These are phyloP conservation scores for Aquilaria sinensis DNA, from an alignment of 345 rosid species.

Conservation along the genomic window DNA sequence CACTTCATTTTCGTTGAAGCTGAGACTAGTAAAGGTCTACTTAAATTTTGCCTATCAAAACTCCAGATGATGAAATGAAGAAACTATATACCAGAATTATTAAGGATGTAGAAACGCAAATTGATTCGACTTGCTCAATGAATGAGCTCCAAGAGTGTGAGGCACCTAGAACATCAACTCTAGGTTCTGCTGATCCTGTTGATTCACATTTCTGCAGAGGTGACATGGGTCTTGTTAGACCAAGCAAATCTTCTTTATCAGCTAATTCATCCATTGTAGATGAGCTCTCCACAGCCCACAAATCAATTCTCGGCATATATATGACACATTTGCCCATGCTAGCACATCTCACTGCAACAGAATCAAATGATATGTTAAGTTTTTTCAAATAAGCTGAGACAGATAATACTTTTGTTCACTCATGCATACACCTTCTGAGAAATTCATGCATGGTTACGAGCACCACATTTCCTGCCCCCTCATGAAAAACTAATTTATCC, in stretches of 20 bases:
- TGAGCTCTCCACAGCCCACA: slow-evolving; percentile 76
- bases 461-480: no score
- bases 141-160: slow-evolving; percentile 85
- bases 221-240: slow-evolving; percentile 17
- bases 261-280: slow-evolving; percentile 12
- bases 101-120: slow-evolving; percentile 68
- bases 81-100: slow-evolving; percentile 64
- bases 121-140: slow-evolving; percentile 79
- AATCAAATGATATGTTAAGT: slow-evolving; percentile 20
- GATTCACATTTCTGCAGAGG: slow-evolving; percentile 19
- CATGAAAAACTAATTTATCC: no score
- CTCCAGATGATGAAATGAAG: neutral
- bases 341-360: slow-evolving; percentile 79
- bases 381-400: neutral
- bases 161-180: slow-evolving; percentile 24
- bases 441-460: neutral
- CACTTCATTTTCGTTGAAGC: no score
- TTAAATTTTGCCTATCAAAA: no score
- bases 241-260: slow-evolving; percentile 23
- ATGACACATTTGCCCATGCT: slow-evolving; percentile 52
- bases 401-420: neutral
- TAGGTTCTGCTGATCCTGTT: slow-evolving; percentile 21
- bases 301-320: slow-evolving; percentile 92
- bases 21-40: no score
- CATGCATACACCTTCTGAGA: neutral